A percentile compares a stretch with the other conserved stretches of the same genome.
Evolutionary conservation across 306 rosid genomes (phyloP).

Genomic region (Pueraria montana): DNA sequence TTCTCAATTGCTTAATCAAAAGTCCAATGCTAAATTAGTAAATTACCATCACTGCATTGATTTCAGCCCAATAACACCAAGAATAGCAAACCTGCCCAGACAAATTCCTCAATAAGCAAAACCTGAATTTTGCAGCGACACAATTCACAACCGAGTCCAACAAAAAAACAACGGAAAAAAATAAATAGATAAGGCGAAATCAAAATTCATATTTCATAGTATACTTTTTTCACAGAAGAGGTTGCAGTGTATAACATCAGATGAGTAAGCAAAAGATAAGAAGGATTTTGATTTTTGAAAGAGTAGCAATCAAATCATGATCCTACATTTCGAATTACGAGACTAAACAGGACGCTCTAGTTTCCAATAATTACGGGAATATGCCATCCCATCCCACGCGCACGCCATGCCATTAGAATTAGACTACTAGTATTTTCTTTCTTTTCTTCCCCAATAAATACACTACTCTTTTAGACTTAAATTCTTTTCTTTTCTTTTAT

Average conservation of each 20-base stretch:
- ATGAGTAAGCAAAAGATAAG: constrained; percentile 20
- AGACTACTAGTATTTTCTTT: not conserved
- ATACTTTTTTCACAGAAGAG: constrained; percentile 34
- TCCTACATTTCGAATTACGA: constrained; percentile 50
- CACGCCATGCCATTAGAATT: not conserved
- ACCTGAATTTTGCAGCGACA: constrained; percentile 21
- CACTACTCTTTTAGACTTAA: constrained; percentile 29
- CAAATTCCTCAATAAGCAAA: constrained; percentile 33
- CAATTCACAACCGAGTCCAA: constrained; percentile 20
- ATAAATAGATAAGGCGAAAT: not conserved
- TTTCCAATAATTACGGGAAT: constrained; percentile 55
- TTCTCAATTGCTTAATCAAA: not conserved
- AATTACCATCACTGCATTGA: constrained; percentile 12
- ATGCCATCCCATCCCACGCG: constrained; percentile 49
- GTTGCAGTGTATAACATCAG: constrained; percentile 37
- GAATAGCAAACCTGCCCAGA: constrained; percentile 7
- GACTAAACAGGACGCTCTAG: constrained; percentile 56
- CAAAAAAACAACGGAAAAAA: not conserved
- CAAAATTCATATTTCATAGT: not conserved
- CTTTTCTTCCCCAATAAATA: constrained; percentile 51
- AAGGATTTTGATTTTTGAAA: constrained; percentile 39
- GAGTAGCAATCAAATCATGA: constrained; percentile 37
- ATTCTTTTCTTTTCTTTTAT: not conserved
- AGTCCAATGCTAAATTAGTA: constrained; percentile 8
- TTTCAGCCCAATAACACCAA: constrained; percentile 17